Base-by-base conservation (phyloP, 2,329 filamentous ascomycete genomes). In the Xylaria polymorpha region DNA sequence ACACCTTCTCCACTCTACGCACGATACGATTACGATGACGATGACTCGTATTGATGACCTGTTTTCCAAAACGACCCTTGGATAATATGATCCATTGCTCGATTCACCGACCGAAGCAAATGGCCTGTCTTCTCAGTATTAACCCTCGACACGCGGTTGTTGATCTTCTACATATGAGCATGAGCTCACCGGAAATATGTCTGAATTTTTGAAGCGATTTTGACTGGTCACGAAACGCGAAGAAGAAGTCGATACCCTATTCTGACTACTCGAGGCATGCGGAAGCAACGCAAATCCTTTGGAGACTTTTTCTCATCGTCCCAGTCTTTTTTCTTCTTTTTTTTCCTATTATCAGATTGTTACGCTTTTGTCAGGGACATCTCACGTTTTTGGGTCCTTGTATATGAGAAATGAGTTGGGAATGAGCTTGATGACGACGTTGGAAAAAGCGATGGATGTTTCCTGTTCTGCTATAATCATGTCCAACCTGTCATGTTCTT, bases 341-440 rank as follows among this genome's bases (percentile, higher is more conserved):
- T 68, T 66, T 66, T 64, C 67, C 65, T 71, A 62, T 73, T 68
- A 20, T 61, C 64, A 67, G 50, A 64, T 64, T 66, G 37, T 57
- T 67, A 69, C 65, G 53, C 48, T 68, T 41, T 58, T 56, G 29
- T 64, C 63, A 57, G 43, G 68, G 66, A 43, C 62, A 68, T 56
- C 20, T 32, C 37, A 69, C 46, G 62, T 70, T 71, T 59, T 73
- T 67, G 67, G 72, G 72, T 59, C 71, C 61, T 69, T 76, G 74
- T 77, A 77, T 77, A 79, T 71, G 77, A 79, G 72, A 72, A 68
- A 76, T 64, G 74, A 76, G 61, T 62, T 65, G 67, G 61, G 55
- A 60, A 67, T 57, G 64, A 69, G 41, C 48, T 61, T 61, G 73
- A 77, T 67, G 74, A 76, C 65, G 56, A 69, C 53, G 51, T 67